These are phyloP conservation scores for Aspergillus panamensis DNA, from an alignment of 495 filamentous ascomycete genomes.

Conservation along the genomic window DNA sequence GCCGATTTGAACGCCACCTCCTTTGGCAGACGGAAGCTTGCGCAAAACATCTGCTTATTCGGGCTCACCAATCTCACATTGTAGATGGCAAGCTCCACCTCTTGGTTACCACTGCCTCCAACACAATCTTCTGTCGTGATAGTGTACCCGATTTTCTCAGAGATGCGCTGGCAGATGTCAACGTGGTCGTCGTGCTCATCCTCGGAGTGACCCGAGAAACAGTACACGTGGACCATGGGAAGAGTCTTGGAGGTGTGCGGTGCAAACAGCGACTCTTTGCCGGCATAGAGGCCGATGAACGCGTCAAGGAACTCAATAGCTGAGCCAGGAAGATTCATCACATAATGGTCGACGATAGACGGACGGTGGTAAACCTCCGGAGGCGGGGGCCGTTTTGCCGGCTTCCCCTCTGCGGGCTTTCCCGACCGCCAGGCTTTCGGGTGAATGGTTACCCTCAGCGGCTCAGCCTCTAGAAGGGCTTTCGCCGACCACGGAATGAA, in stretches of 20 bases:
- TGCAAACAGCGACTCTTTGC: slow-evolving; percentile 60
- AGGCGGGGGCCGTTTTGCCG: slow-evolving; percentile 27
- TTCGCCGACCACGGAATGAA: slow-evolving; percentile 73
- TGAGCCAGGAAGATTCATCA: slow-evolving; percentile 93
- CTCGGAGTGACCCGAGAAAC: slow-evolving; percentile 74
- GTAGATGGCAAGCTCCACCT: slow-evolving; percentile 60
- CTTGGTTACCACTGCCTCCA: slow-evolving; percentile 37
- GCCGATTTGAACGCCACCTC: slow-evolving; percentile 67
- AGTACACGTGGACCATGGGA: slow-evolving; percentile 88
- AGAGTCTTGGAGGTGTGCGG: slow-evolving; percentile 56
- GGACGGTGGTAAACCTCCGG: slow-evolving; percentile 55
- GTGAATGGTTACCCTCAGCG: slow-evolving; percentile 44
- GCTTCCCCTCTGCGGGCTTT: slow-evolving; percentile 21
- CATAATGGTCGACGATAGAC: slow-evolving; percentile 75
- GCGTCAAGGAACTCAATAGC: slow-evolving; percentile 82
- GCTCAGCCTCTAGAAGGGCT: slow-evolving; percentile 51
- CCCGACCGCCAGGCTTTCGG: slow-evolving; percentile 31
- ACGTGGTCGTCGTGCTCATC: slow-evolving; percentile 57
- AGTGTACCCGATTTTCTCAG: slow-evolving; percentile 54
- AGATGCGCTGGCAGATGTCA: slow-evolving; percentile 69
- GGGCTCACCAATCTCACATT: slow-evolving; percentile 89
- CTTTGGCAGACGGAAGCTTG: slow-evolving; percentile 76
- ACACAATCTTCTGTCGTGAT: slow-evolving; percentile 57
- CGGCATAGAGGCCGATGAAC: slow-evolving; percentile 77
- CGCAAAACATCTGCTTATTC: slow-evolving; percentile 94